Conservation (phyloP, 352 stramenopile genomes). For the Thalassiosira ordinaria region DNA sequence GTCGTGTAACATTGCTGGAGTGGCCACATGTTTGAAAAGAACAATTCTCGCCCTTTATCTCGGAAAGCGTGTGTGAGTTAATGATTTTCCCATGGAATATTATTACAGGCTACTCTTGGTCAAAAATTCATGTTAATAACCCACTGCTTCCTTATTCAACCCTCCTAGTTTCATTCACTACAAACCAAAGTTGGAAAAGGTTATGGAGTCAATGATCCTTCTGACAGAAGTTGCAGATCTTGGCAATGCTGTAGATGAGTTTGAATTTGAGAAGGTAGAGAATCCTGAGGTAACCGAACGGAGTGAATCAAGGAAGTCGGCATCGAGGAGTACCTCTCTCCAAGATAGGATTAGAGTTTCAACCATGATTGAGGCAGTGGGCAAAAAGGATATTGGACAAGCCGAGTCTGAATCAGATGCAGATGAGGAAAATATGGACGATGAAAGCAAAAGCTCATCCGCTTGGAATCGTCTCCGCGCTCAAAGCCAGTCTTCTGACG, state of each 20-base stretch:
- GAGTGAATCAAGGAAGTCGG: conserved; percentile 6
- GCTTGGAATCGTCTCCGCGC: conserved; percentile 38
- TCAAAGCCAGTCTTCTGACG: conserved; percentile 23
- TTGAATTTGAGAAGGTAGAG: conserved; percentile 41
- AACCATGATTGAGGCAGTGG: conserved; percentile 11
- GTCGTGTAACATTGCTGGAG: conserved; percentile 65
- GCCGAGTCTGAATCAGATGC: conserved; percentile 18
- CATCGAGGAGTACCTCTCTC: neutral
- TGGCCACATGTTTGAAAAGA: conserved; percentile 67
- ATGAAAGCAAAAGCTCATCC: conserved; percentile 2
- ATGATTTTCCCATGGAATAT: neutral
- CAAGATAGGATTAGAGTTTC: conserved; percentile 2
- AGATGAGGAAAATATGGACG: conserved; percentile 23
- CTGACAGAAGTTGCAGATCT: conserved; percentile 62
- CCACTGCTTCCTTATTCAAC: conserved; percentile 1
- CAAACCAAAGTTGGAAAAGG: conserved; percentile 69
- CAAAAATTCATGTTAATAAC: neutral
- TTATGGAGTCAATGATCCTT: conserved; percentile 61
- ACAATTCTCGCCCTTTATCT: conserved; percentile 76
- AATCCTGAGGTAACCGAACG: neutral
- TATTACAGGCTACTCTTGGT: conserved; percentile 1
- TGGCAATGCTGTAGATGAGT: conserved; percentile 38
- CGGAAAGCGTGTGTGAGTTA: conserved; percentile 54
- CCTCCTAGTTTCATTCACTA: conserved; percentile 40
- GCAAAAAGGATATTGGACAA: neutral